phyloP scores from a whole-genome alignment of 331 rosid species.

The Spiraea crenata region DNA sequence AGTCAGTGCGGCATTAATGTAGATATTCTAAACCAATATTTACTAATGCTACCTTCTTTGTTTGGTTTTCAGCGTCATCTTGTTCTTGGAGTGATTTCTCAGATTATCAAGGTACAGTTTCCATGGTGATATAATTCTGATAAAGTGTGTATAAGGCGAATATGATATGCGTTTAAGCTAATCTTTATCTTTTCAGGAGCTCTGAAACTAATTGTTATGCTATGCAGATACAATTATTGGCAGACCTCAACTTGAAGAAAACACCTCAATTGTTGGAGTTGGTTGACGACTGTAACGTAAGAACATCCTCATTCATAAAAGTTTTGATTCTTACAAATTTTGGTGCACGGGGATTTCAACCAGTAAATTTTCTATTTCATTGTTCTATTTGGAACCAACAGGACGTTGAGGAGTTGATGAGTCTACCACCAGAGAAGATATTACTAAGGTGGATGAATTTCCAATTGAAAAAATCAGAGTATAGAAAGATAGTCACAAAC shows the following conservation, averaged over 20 bases:
- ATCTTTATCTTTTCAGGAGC: not conserved
- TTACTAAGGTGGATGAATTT: slow-evolving; percentile 98
- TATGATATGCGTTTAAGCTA: not conserved
- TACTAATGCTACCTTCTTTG: not conserved
- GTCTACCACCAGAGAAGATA: slow-evolving; percentile 93
- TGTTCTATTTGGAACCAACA: slow-evolving; percentile 34
- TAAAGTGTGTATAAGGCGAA: not conserved
- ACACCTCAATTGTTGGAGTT: slow-evolving; percentile 94
- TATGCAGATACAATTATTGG: slow-evolving; percentile 86
- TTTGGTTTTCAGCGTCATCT: slow-evolving; percentile 86
- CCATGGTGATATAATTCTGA: not conserved
- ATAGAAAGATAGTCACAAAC: slow-evolving; percentile 72
- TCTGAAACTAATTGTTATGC: slow-evolving; percentile 20
- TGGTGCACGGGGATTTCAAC: not conserved
- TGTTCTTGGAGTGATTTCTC: slow-evolving; percentile 93
- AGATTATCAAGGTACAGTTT: slow-evolving; percentile 80
- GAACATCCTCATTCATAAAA: slow-evolving; percentile 7
- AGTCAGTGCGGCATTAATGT: slow-evolving; percentile 1
- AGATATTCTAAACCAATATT: slow-evolving; percentile 7
- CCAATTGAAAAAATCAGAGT: slow-evolving; percentile 79
- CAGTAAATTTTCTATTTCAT: slow-evolving; percentile 17
- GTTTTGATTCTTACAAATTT: slow-evolving; percentile 3
- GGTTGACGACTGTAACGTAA: slow-evolving; percentile 87
- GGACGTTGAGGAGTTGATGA: slow-evolving; percentile 98
- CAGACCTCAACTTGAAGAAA: slow-evolving; percentile 92